Evolutionary conservation across 371 early-diverging fungal species (phyloP).

Genomic region (Rhizopus stolonifer): DNA sequence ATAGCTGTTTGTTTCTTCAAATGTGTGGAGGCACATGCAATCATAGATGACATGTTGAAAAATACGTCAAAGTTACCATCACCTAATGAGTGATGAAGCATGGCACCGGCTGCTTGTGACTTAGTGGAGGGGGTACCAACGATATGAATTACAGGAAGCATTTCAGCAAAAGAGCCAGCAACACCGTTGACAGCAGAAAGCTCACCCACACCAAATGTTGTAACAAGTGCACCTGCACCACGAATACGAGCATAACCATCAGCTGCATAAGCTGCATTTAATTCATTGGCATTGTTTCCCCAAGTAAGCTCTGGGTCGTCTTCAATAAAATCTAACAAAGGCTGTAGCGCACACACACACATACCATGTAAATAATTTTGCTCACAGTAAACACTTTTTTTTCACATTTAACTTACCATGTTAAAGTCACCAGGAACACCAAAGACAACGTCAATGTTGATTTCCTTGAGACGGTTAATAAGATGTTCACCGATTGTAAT

Average conservation of each 20-base stretch:
- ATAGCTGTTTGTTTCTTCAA: constrained; percentile 32
- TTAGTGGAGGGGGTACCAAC: constrained; percentile 49
- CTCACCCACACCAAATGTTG: constrained; percentile 62
- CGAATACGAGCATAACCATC: constrained; percentile 55
- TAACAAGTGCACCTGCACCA: constrained; percentile 45
- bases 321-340: constrained; percentile 31
- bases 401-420: constrained; percentile 22
- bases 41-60: constrained; percentile 34
- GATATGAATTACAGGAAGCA: constrained; percentile 57
- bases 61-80: constrained; percentile 53
- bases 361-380: too few relatives aligned
- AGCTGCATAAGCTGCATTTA: constrained; percentile 53
- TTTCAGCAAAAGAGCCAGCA: constrained; percentile 56
- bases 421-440: constrained; percentile 55
- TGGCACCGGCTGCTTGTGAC: constrained; percentile 37
- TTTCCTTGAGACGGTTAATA: constrained; percentile 45
- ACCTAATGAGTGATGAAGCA: constrained; percentile 58
- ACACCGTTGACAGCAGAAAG: constrained; percentile 51
- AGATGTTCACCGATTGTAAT: constrained; percentile 34
- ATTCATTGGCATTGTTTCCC: constrained; percentile 45
- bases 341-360: constrained; percentile 6
- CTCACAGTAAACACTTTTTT: too few relatives aligned
- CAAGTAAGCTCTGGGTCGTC: constrained; percentile 39
- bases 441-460: constrained; percentile 45
- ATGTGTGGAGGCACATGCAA: constrained; percentile 41